A percentile compares a stretch with the other conserved stretches of the same genome.
These are phyloP conservation scores for Coemansia sp. DNA, from an alignment of 192 early-diverging fungal species.

Conservation along the genomic window DNA sequence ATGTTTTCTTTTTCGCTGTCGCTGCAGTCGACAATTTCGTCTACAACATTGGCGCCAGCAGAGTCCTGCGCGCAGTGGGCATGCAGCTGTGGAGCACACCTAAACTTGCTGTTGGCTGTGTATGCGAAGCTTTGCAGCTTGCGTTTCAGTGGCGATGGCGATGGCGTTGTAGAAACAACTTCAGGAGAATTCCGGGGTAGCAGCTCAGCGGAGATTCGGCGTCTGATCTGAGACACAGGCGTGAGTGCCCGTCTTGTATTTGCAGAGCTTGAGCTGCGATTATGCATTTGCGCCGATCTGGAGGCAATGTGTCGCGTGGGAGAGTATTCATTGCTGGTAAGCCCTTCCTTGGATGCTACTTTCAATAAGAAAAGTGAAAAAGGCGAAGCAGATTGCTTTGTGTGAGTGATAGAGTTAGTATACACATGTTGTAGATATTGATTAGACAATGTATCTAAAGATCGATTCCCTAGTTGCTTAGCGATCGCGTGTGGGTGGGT, in stretches of 20 bases:
- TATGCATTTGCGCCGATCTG: background rate
- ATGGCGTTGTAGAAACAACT: background rate
- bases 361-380: too few relatives aligned
- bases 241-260: background rate
- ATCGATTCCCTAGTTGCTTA: too few relatives aligned
- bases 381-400: too few relatives aligned
- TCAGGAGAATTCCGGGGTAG: background rate
- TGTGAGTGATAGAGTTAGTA: too few relatives aligned
- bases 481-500: background rate
- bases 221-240: slow-evolving; percentile 12
- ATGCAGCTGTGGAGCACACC: background rate
- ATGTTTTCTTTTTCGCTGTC: slow-evolving; percentile 42
- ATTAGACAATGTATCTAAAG: too few relatives aligned
- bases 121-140: slow-evolving; percentile 2
- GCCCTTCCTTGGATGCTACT: too few relatives aligned
- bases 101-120: slow-evolving; percentile 2
- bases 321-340: too few relatives aligned
- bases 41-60: slow-evolving; percentile 3
- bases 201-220: slow-evolving; percentile 6
- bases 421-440: too few relatives aligned
- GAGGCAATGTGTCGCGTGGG: background rate
- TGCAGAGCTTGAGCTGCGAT: background rate
- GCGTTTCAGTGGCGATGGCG: slow-evolving; percentile 9
- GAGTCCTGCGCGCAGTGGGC: background rate
- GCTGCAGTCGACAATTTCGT: slow-evolving; percentile 48